Conservation (phyloP, 495 filamentous ascomycete genomes). For the Haplographium delicatum region DNA sequence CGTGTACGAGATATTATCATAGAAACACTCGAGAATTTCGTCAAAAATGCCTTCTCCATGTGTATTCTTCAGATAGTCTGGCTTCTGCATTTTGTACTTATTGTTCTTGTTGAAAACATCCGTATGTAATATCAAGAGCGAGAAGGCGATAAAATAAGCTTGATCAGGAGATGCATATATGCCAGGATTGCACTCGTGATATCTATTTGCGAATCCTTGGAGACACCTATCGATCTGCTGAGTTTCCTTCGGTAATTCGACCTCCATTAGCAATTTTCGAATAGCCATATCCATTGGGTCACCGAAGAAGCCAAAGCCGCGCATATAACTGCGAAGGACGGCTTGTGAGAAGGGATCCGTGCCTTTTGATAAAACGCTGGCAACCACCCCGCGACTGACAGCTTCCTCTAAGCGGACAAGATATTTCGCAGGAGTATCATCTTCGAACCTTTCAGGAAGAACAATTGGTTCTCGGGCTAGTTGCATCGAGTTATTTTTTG, state of each 20-base stretch:
- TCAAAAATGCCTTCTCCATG: conserved; percentile 83
- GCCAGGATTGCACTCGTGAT: conserved; percentile 96
- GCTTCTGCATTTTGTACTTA: conserved; percentile 97
- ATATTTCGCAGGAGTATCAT: conserved; percentile 87
- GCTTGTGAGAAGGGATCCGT: conserved; percentile 76
- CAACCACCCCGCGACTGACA: conserved; percentile 72
- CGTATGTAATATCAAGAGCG: conserved; percentile 90
- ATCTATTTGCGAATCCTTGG: conserved; percentile 91
- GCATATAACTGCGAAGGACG: conserved; percentile 89
- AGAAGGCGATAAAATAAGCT: conserved; percentile 96
- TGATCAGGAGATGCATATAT: conserved; percentile 91
- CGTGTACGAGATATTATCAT: conserved; percentile 96
- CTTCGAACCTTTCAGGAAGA: conserved; percentile 75
- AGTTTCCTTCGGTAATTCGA: conserved; percentile 92
- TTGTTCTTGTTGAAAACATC: conserved; percentile 99
- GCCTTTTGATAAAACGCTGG: conserved; percentile 74
- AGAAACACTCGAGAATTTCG: conserved; percentile 91
- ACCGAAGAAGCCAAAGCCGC: conserved; percentile 87
- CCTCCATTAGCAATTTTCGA: conserved; percentile 91
- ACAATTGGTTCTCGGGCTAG: conserved; percentile 55
- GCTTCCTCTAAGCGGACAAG: conserved; percentile 73
- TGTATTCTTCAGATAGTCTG: conserved; percentile 93
- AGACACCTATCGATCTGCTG: conserved; percentile 96
- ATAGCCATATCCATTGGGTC: conserved; percentile 98
- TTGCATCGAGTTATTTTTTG: conserved; percentile 67